Evolutionary conservation across 2,329 filamentous ascomycete genomes (phyloP), one percentile per base, ranked within the genome.

Genomic region (Drechslerella dactyloides): DNA sequence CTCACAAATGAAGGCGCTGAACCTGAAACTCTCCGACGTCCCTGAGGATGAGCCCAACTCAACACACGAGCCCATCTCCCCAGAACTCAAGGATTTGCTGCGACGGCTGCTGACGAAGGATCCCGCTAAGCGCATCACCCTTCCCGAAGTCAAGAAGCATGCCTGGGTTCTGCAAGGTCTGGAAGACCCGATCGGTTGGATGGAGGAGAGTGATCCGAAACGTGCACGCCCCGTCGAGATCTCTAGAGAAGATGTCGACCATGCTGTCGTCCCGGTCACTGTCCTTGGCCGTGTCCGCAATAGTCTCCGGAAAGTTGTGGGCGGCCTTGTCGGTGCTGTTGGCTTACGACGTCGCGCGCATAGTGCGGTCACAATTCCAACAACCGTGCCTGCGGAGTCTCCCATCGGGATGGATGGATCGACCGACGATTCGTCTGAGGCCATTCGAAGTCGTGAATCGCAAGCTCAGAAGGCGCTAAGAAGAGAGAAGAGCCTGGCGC

Each of bases 81-180:
- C 91, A 52, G 84, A 89, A 10, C 82, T 99, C 7, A 84, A 87
- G 59, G 91, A 99, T 78, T 83, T 99, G 11, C 81, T 99, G 27
- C 84, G 82, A 54, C 86, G 88, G 75, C 87, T 99, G 81, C 84
- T 99, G 66, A 88, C 85, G 75, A 99, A 97, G 81, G 91, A 97
- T 77, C 93, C 93, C 0, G 85, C 90, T 30, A 88, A 93, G 80
- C 88, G 94, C 42, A 97, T 99, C 76, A 90, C 90, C 6, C 83
- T 99, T 57, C 87, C 89, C 70, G 93, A 97, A 76, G 93, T 97
- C 77, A 97, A 97, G 79, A 89, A 90, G 70, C 94, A 99, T 78
- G 88, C 89, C 3, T 99, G 94, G 94, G 89, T 97, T 15, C 83
- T 93, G 0, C 83, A 88, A 66, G 92, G 89, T 74, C 85, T 97